Evolutionary conservation across 345 rosid species (phyloP).

Genomic region (Brassica napus): Da-Ae NC_063446.1:24486501-24487000

Average conservation of each 20-base stretch:
- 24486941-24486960: background rate
- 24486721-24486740: background rate
- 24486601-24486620: background rate
- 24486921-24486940: background rate
- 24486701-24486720: too few species aligned
- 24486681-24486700: too few species aligned
- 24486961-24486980: slow-evolving; percentile 14
- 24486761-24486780: background rate
- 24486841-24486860: background rate
- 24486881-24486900: background rate
- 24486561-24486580: background rate
- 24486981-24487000: background rate
- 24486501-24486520: too few species aligned
- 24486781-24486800: background rate
- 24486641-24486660: too few species aligned
- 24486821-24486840: background rate
- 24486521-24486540: too few species aligned
- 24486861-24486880: background rate
- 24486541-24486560: too few species aligned
- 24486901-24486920: background rate
- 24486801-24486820: background rate
- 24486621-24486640: too few species aligned
- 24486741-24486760: background rate
- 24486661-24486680: too few species aligned
- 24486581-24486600: background rate